Evolutionary conservation across 768 basidiomycete species (phyloP).

Genomic region (Tulasnella sp.): DNA sequence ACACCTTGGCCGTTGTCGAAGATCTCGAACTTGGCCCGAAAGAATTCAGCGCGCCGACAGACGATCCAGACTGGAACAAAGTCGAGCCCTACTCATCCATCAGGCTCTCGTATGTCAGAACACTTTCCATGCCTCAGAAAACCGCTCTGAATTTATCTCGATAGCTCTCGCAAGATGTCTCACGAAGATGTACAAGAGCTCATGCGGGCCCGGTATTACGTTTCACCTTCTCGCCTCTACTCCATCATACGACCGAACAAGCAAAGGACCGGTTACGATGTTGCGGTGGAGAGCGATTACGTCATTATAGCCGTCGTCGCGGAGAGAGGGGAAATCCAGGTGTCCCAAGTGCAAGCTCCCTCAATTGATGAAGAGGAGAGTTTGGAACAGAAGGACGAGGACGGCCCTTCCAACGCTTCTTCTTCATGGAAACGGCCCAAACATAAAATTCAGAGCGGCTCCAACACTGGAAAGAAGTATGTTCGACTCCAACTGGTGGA

Average conservation of each 20-base stretch:
- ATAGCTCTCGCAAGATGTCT: conserved; percentile 65
- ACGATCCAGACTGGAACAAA: conserved; percentile 71
- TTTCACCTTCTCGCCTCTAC: conserved; percentile 87
- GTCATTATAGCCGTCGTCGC: conserved; percentile 94
- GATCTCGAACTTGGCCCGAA: conserved; percentile 72
- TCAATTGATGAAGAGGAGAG: conserved; percentile 38
- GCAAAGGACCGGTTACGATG: conserved; percentile 80
- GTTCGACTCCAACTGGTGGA: conserved; percentile 82
- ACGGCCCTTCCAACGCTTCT: conserved; percentile 28
- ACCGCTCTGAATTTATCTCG: conserved; percentile 19
- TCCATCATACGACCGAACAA: conserved; percentile 73
- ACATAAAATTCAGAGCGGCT: conserved; percentile 36
- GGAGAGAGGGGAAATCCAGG: conserved; percentile 75
- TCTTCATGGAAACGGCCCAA: conserved; percentile 31
- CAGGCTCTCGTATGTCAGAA: conserved; percentile 59
- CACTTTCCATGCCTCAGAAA: conserved; percentile 18
- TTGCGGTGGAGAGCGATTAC: conserved; percentile 92
- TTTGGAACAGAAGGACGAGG: conserved; percentile 35
- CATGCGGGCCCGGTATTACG: conserved; percentile 75
- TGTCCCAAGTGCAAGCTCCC: conserved; percentile 51
- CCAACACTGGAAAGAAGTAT: conserved; percentile 66
- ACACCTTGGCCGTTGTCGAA: conserved; percentile 67
- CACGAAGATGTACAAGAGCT: conserved; percentile 79
- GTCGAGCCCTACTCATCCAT: conserved; percentile 92
- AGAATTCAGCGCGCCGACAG: conserved; percentile 63